A percentile compares a stretch with the other conserved stretches of the same genome.
Evolutionary conservation across 768 basidiomycete genomes (phyloP).

Genomic region (Suillus placidus): DNA sequence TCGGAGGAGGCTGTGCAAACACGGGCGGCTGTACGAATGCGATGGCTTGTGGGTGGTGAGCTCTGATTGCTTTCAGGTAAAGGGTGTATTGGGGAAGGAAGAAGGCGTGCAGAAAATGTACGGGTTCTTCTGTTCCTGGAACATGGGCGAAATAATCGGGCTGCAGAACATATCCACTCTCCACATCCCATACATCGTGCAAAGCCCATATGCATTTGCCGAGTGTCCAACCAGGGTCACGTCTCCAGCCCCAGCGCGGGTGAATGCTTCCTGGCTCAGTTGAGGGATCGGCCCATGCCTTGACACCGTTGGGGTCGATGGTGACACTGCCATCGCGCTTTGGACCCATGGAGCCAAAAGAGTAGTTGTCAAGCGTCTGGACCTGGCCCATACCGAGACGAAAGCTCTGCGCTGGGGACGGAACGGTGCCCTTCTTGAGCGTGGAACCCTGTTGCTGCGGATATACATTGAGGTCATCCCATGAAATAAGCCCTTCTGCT

Average conservation of each 20-base stretch:
- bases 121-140: conserved; percentile 45
- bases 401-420: conserved; percentile 83
- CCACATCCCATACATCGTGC: conserved; percentile 87
- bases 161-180: conserved; percentile 63
- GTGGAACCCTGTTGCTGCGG: conserved; percentile 70
- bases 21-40: conserved; percentile 93
- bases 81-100: conserved; percentile 72
- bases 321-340: conserved; percentile 70
- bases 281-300: conserved; percentile 72
- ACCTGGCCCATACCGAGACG: conserved; percentile 86
- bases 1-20: conserved; percentile 74
- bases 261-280: conserved; percentile 56
- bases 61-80: conserved; percentile 61
- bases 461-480: conserved; percentile 65
- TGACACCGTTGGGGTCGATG: conserved; percentile 82
- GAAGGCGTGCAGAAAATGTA: conserved; percentile 76
- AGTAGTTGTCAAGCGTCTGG: conserved; percentile 81
- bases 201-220: conserved; percentile 86
- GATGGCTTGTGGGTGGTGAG: conserved; percentile 78
- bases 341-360: conserved; percentile 81
- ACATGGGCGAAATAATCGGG: conserved; percentile 75
- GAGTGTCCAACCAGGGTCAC: conserved; percentile 70
- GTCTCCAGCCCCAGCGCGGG: conserved; percentile 81
- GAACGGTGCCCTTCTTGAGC: conserved; percentile 84
- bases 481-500: conserved; percentile 72